Base-by-base conservation (phyloP, 1,139 yeast genomes). In the Candida sojae region DNA sequence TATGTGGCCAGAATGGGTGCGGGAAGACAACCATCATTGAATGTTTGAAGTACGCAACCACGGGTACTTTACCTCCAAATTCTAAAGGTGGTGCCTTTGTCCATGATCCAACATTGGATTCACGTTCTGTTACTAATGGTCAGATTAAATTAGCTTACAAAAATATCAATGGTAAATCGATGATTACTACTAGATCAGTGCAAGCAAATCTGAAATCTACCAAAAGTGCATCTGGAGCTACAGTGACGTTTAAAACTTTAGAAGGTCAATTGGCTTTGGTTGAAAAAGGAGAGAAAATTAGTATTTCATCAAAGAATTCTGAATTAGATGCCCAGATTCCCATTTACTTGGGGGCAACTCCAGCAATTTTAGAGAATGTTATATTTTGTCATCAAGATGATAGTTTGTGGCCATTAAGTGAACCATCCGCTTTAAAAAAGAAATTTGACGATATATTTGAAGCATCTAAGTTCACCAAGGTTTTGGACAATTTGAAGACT, bases 21-120 rank as follows among this genome's bases (percentile, higher is more conserved):
- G 99, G 99, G n/a, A 95, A 95, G 64, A 95, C 99, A 53, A 92
- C 99, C 1, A 86, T 95, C 47, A 95, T 95, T 53, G 99, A 95
- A 65, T 91, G 97, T 63, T 73, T 95, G 51, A 84, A 91, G 61
- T 93, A 92, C 64, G 95, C 96, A 21, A 89, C 99, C 10, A 93
- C 99, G 0, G 99, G 99, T 5, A 95, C 88, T 60, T 71, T 92
- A 52, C 99, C 99, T 0, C 99, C 99, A 2, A 92, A 92, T 61
- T 85, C 95, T 43, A 91, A 89, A 64, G 97, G 96, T 45, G 98
- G 98, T 4, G 98, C 98, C 1, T 95, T 95, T 63, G 83, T 95
- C 5, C 95, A 92, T 62, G 99, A 95, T 71, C 99, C 99, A 0
- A 84, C 86, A 55, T 80, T 88, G 50, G 78, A 84, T 4, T 89